Evolutionary conservation across 495 filamentous ascomycete species (phyloP).

Genomic region (Apodospora peruviana): DNA sequence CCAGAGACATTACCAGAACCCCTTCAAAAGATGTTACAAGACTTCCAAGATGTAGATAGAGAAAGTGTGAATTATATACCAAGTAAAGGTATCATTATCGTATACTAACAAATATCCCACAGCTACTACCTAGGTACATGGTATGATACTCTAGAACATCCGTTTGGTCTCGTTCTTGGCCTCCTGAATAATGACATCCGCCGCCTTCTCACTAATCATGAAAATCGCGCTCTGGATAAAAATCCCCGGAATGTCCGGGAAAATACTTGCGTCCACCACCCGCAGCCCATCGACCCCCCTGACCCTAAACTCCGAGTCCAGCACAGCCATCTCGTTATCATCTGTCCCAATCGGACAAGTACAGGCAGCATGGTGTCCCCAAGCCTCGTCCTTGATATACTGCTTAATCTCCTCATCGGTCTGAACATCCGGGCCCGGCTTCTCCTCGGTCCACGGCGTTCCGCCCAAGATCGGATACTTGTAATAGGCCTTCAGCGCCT

Average conservation of each 20-base stretch:
- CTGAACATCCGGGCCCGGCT: slow-evolving; percentile 26
- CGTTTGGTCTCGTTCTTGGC: too few relatives aligned
- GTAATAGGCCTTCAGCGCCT: slow-evolving; percentile 35
- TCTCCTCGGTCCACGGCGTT: slow-evolving; percentile 37
- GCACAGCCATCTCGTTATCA: slow-evolving; percentile 29
- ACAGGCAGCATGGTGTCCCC: slow-evolving; percentile 34
- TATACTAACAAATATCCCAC: too few relatives aligned
- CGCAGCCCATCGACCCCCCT: background rate
- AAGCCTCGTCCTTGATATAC: slow-evolving; percentile 30
- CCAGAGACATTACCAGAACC: too few relatives aligned
- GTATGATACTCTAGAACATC: too few relatives aligned
- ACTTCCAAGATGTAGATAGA: too few relatives aligned
- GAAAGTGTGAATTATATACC: too few relatives aligned
- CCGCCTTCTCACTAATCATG: background rate
- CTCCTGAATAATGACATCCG: background rate
- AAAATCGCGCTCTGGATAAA: background rate
- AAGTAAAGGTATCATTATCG: too few relatives aligned
- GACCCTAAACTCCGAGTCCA: slow-evolving; percentile 34
- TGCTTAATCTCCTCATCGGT: slow-evolving; percentile 12
- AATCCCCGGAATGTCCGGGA: background rate
- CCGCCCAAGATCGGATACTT: slow-evolving; percentile 21
- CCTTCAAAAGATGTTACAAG: too few relatives aligned
- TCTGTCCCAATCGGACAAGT: slow-evolving; percentile 33
- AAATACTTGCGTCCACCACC: background rate
- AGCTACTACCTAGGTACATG: too few relatives aligned